These are phyloP conservation scores for Taxillus chinensis DNA, from an alignment of 164 flowering plant genomes.

Conservation along the genomic window DNA sequence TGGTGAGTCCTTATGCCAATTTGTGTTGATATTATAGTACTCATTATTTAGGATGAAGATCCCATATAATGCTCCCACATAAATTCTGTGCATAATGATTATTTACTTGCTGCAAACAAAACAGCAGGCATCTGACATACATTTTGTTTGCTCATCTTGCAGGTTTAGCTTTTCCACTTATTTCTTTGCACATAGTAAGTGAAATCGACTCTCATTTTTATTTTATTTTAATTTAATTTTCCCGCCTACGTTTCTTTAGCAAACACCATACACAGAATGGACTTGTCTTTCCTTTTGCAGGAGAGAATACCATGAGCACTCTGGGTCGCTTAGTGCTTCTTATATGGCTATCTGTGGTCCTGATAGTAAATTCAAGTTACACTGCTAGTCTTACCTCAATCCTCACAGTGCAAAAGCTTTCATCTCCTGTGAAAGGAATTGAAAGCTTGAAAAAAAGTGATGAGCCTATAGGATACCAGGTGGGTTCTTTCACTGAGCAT, in stretches of 20 bases:
- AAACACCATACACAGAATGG: neutral
- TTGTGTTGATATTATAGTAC: no score
- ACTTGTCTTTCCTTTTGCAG: conserved; percentile 16
- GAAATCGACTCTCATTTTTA: neutral
- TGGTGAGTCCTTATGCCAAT: conserved; percentile 31
- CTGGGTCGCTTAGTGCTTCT: conserved; percentile 40
- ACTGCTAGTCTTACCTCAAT: conserved; percentile 54
- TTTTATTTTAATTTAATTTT: no score
- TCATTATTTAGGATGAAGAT: no score
- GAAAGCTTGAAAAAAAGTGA: conserved; percentile 27
- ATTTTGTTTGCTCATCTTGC: conserved; percentile 20
- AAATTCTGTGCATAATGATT: no score
- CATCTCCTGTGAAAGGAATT: conserved; percentile 37
- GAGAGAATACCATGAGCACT: conserved; percentile 36
- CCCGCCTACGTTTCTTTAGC: neutral
- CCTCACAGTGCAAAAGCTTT: conserved; percentile 47
- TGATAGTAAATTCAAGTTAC: conserved; percentile 49
- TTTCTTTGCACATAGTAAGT: conserved; percentile 60
- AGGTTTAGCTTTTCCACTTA: conserved; percentile 70
- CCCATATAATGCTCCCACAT: no score
- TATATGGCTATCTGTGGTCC: conserved; percentile 53
- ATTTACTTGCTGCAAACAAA: neutral
- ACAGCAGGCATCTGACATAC: conserved; percentile 7
- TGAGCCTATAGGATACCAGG: conserved; percentile 46
- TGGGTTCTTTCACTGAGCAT: conserved; percentile 47